Percentiles rank a stretch among this genome's conserved stretches.
phyloP scores from a whole-genome alignment of 352 stramenopile species.

The Phytophthora sansomeana region DNA sequence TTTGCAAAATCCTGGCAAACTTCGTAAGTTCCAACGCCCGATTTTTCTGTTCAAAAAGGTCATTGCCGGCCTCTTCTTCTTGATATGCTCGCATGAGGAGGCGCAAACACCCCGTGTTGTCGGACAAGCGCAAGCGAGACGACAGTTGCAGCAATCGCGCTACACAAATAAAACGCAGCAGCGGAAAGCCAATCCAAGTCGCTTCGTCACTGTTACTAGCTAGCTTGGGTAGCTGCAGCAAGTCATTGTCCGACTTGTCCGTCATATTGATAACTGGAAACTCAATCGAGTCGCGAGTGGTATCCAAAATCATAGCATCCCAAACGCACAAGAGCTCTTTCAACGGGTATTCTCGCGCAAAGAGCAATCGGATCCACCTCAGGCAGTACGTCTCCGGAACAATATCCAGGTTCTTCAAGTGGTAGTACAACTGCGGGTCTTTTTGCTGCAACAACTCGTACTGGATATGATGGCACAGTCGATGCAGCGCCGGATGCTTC shows the following conservation, averaged over 20 bases:
- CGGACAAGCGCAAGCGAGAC: constrained; percentile 51
- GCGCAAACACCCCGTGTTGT: constrained; percentile 77
- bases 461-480: constrained; percentile 75
- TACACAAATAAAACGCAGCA: constrained; percentile 77
- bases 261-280: constrained; percentile 48
- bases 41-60: constrained; percentile 13
- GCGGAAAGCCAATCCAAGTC: constrained; percentile 64
- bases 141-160: constrained; percentile 70
- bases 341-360: constrained; percentile 80
- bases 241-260: constrained; percentile 43
- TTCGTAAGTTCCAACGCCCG: constrained; percentile 43
- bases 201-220: constrained; percentile 17
- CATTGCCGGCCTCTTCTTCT: constrained; percentile 25
- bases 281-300: constrained; percentile 35
- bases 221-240: constrained; percentile 50
- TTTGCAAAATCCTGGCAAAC: constrained; percentile 64
- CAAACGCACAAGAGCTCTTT: constrained; percentile 69
- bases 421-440: constrained; percentile 84
- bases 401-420: constrained; percentile 84
- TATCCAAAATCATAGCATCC: constrained; percentile 74
- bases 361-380: constrained; percentile 80
- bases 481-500: constrained; percentile 59
- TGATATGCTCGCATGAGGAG: constrained; percentile 75
- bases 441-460: constrained; percentile 81
- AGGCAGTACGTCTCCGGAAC: constrained; percentile 85